phyloP scores from a whole-genome alignment of 108 stramenopile species.

The Schizochytrium sp. region DNA sequence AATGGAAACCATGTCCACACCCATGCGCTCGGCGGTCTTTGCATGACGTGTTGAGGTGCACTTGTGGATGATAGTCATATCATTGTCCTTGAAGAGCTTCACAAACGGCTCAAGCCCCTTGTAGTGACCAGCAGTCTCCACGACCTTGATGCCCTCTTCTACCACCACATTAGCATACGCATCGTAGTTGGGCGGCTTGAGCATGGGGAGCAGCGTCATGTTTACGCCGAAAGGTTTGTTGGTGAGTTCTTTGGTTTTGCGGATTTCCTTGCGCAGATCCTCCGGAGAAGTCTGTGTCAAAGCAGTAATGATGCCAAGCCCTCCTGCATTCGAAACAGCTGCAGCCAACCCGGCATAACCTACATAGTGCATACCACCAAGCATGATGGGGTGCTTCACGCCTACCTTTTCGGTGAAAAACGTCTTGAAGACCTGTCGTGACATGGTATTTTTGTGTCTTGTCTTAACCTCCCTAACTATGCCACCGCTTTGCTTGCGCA shows the following conservation, averaged over 20 bases:
- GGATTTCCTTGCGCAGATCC: slow-evolving; percentile 64
- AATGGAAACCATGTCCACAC: slow-evolving; percentile 70
- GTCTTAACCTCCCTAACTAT: background rate
- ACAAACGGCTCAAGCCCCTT: slow-evolving; percentile 66
- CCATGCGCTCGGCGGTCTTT: slow-evolving; percentile 69
- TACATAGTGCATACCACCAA: slow-evolving; percentile 72
- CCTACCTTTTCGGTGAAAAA: slow-evolving; percentile 66
- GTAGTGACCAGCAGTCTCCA: slow-evolving; percentile 58
- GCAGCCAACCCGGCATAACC: slow-evolving; percentile 69
- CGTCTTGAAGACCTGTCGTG: slow-evolving; percentile 64
- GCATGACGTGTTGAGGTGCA: slow-evolving; percentile 74
- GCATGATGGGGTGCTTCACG: slow-evolving; percentile 71
- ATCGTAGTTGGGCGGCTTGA: slow-evolving; percentile 60
- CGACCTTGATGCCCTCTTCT: slow-evolving; percentile 37
- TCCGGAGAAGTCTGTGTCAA: slow-evolving; percentile 53
- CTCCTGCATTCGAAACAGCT: slow-evolving; percentile 77
- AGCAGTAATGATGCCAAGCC: slow-evolving; percentile 70
- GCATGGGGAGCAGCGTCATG: slow-evolving; percentile 72
- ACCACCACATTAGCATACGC: slow-evolving; percentile 49
- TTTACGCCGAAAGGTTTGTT: slow-evolving; percentile 72
- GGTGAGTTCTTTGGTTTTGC: slow-evolving; percentile 63
- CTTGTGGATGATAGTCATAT: slow-evolving; percentile 73
- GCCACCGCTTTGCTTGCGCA: background rate
- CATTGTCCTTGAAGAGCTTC: slow-evolving; percentile 69
- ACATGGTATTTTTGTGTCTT: background rate